Base-by-base conservation (phyloP, 2,329 filamentous ascomycete species). In the Alternaria novae-zelandiae region DNA sequence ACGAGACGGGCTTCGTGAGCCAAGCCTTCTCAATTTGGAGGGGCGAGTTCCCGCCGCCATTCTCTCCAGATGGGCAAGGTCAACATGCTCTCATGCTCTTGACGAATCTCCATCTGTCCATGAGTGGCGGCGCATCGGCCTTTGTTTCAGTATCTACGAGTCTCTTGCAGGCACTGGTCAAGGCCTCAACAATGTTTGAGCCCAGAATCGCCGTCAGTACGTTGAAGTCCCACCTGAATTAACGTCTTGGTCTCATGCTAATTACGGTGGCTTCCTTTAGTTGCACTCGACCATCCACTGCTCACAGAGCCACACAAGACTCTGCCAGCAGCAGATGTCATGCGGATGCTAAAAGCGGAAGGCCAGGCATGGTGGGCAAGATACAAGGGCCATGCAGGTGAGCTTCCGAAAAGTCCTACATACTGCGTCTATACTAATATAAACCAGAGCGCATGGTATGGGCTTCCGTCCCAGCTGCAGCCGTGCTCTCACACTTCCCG, bases 61-160 rank as follows among this genome's bases (percentile, higher is more conserved):
- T 70, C 8, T 30, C 55, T 2, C 56, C 47, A 0, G 50, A 67
- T 0, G 67, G 59, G 2, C 49, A 64, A 25, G 59, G 46, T 2
- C 23, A 15, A 1, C 30, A 43, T 1, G 49, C 57, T 4, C 17
- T 63, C 0, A 63, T 53, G 23, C 6, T 65, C 1, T 3, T 63
- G 1, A 28, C 65, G 2, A 41, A 56, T 6, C 6, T 49, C 1
- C 66, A 71, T 6, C 5, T 70, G 0, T 63, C 46, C 0, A 58
- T 60, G 13, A 10, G 45, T 1, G 66, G 69, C 0, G 58, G 61
- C 0, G 54, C 62, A 0, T 65, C 69, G 0, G 23, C 61, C 0
- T 70, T 53, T 8, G 46, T 70, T 0, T 64, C 67, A 0, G 54
- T 67, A 0, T 59, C 59, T 0, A 62, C 57, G 2, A 60, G 62